A percentile compares a stretch with the other conserved stretches of the same genome.
These are phyloP conservation scores for Alternaria rosae DNA, from an alignment of 2,329 filamentous ascomycete genomes.

Conservation along the genomic window DNA sequence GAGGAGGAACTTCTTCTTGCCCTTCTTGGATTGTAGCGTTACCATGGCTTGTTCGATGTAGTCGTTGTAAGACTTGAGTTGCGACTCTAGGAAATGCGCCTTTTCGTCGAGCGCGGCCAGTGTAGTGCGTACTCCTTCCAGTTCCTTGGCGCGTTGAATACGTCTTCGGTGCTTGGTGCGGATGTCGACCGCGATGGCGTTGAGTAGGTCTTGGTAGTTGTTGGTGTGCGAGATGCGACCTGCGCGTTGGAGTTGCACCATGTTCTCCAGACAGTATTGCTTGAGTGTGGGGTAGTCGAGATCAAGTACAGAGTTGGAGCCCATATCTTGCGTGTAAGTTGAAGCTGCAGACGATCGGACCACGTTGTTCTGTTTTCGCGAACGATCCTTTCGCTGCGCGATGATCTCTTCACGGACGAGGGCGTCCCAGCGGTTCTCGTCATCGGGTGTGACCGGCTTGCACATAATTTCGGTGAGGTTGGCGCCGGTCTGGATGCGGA, in stretches of 20 bases:
- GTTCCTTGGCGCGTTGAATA: slow-evolving; percentile 87
- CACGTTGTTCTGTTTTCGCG: slow-evolving; percentile 56
- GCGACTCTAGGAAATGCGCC: slow-evolving; percentile 89
- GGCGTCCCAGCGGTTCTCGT: slow-evolving; percentile 85
- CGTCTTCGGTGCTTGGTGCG: slow-evolving; percentile 93
- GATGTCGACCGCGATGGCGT: slow-evolving; percentile 95
- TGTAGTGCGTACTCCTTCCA: slow-evolving; percentile 82
- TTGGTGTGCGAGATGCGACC: slow-evolving; percentile 87
- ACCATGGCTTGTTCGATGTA: slow-evolving; percentile 99
- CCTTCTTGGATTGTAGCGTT: slow-evolving; percentile 95
- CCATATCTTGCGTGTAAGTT: slow-evolving; percentile 68
- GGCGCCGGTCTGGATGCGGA: slow-evolving; percentile 88
- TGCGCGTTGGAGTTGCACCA: slow-evolving; percentile 84
- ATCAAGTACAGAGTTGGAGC: slow-evolving; percentile 71
- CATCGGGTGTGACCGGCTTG: slow-evolving; percentile 84
- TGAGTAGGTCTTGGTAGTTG: slow-evolving; percentile 96
- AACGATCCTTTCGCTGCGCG: slow-evolving; percentile 50
- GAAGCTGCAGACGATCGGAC: slow-evolving; percentile 87
- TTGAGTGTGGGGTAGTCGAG: slow-evolving; percentile 95
- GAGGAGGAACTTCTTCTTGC: slow-evolving; percentile 90
- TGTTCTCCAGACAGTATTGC: slow-evolving; percentile 90
- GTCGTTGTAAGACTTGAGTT: slow-evolving; percentile 97
- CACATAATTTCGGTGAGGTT: slow-evolving; percentile 96
- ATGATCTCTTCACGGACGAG: slow-evolving; percentile 82
- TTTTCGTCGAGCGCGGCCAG: slow-evolving; percentile 81